Evolutionary conservation across 176 grass and related monocot genomes (phyloP).

Genomic region (Thinopyrum elongatum): DNA sequence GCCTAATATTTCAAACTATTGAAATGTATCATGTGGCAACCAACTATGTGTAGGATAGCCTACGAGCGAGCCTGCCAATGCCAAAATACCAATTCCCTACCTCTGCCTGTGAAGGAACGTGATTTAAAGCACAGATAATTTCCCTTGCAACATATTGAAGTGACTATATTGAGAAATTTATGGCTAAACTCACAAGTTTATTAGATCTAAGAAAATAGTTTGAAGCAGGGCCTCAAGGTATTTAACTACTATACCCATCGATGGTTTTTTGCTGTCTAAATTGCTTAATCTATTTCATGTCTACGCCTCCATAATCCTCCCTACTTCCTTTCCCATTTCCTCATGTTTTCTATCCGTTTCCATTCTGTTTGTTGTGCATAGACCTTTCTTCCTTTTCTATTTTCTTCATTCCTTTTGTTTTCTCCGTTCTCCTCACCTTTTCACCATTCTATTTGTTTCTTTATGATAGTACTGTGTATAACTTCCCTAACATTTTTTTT

Average conservation of each 20-base stretch:
- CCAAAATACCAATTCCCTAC: background rate
- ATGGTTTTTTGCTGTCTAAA: background rate
- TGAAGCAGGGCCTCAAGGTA: background rate
- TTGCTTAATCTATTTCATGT: background rate
- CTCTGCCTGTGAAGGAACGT: background rate
- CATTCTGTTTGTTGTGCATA: background rate
- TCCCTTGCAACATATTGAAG: background rate
- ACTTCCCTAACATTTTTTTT: background rate
- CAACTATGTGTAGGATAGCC: background rate
- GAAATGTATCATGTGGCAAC: no score
- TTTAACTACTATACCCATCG: background rate
- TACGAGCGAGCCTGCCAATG: background rate
- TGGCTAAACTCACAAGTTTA: background rate
- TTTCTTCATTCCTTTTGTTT: background rate
- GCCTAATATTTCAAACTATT: no score
- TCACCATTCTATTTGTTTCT: background rate
- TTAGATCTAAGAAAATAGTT: background rate
- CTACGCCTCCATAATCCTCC: background rate
- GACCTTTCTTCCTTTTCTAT: background rate
- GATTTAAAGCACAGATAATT: background rate
- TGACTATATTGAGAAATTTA: background rate
- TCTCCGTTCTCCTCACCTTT: background rate
- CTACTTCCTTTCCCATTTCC: background rate
- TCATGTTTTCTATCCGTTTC: conserved; percentile 1
- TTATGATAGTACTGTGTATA: background rate